These are phyloP conservation scores for Marchantia polymorpha DNA, from an alignment of 225 moss, liverwort and hornwort species.

Conservation along the genomic window DNA sequence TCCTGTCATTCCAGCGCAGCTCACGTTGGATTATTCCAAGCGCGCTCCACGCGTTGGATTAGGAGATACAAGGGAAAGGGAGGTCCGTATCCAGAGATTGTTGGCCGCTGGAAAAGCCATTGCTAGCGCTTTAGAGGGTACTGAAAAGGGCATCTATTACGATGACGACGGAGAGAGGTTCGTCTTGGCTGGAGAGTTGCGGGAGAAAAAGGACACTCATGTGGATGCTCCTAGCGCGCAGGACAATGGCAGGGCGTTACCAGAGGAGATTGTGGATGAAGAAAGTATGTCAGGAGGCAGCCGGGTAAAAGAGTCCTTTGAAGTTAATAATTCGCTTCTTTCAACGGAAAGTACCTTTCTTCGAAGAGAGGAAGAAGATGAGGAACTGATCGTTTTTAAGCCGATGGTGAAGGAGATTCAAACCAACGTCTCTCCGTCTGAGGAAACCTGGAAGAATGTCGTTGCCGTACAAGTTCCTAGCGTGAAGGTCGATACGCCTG, in stretches of 20 bases:
- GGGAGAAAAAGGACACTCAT: constrained; percentile 42
- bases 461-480: constrained; percentile 15
- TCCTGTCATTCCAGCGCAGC: constrained; percentile 86
- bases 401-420: constrained; percentile 64
- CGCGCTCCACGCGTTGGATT: constrained; percentile 53
- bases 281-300: constrained; percentile 5
- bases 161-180: constrained; percentile 67
- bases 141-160: constrained; percentile 70
- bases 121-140: constrained; percentile 72
- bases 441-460: constrained; percentile 43
- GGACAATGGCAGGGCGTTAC: constrained; percentile 39
- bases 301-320: constrained; percentile 34
- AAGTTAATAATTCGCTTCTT: constrained; percentile 14
- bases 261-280: constrained; percentile 46
- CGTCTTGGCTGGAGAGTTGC: constrained; percentile 59
- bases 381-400: constrained; percentile 96
- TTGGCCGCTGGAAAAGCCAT: constrained; percentile 94
- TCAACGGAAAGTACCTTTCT: constrained; percentile 8
- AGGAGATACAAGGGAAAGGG: constrained; percentile 62
- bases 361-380: constrained; percentile 75
- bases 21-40: constrained; percentile 72
- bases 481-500: neutral
- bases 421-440: constrained; percentile 40
- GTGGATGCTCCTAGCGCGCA: constrained; percentile 29
- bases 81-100: constrained; percentile 75